phyloP scores from a whole-genome alignment of 305 asterid species.

The Fraxinus greggii region DNA sequence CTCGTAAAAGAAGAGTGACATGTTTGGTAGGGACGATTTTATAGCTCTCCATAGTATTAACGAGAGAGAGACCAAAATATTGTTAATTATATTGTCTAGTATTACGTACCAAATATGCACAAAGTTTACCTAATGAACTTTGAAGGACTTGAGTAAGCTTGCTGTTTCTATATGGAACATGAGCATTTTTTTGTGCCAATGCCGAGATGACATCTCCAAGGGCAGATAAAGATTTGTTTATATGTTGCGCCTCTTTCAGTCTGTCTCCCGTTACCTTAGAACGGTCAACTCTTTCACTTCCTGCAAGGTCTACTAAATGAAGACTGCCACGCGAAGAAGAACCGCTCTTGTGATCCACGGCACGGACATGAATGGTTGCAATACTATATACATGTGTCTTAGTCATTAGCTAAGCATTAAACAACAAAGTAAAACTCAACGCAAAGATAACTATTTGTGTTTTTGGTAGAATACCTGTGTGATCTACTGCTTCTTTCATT shows the following conservation, averaged over 20 bases:
- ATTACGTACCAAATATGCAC: background rate
- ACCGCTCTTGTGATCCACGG: slow-evolving; percentile 56
- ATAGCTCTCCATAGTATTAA: background rate
- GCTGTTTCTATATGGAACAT: slow-evolving; percentile 84
- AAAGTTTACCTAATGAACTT: slow-evolving; percentile 60
- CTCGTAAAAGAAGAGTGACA: background rate
- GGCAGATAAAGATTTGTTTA: slow-evolving; percentile 74
- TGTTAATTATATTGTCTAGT: background rate
- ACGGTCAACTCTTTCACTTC: slow-evolving; percentile 86
- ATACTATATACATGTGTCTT: slow-evolving; percentile 38
- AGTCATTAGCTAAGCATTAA: background rate
- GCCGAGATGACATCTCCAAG: slow-evolving; percentile 84
- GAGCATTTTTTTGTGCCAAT: slow-evolving; percentile 67
- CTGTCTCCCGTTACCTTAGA: slow-evolving; percentile 85
- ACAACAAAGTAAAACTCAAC: background rate
- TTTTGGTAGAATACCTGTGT: slow-evolving; percentile 51
- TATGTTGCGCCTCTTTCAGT: slow-evolving; percentile 79
- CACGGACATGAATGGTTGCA: slow-evolving; percentile 64
- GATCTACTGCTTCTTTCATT: slow-evolving; percentile 88
- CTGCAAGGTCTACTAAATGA: slow-evolving; percentile 88
- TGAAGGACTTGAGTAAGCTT: slow-evolving; percentile 88
- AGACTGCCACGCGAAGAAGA: slow-evolving; percentile 64
- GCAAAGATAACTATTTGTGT: background rate
- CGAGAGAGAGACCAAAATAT: background rate
- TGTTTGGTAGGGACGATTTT: background rate